A percentile compares a stretch with the other conserved stretches of the same genome.
Conservation (phyloP, 768 basidiomycete genomes). For the Xerocomus spinulosus region DNA sequence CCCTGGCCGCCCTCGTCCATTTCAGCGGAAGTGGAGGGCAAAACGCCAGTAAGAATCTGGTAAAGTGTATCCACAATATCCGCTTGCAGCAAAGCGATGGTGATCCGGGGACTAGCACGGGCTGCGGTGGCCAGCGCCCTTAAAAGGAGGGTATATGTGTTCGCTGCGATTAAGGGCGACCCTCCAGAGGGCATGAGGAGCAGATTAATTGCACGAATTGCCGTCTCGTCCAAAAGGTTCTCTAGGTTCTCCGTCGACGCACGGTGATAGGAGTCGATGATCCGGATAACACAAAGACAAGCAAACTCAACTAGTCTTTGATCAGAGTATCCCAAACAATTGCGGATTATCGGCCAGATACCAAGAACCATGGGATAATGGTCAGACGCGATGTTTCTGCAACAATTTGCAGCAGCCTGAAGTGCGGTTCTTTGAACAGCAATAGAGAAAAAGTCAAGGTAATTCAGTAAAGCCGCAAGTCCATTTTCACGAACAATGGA, state of each 20-base stretch:
- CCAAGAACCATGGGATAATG: constrained; percentile 85
- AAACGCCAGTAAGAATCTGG: constrained; percentile 91
- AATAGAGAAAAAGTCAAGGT: constrained; percentile 97
- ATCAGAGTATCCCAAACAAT: constrained; percentile 87
- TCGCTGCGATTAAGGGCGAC: constrained; percentile 77
- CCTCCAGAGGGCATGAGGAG: constrained; percentile 83
- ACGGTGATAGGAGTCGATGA: constrained; percentile 89
- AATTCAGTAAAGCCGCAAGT: constrained; percentile 86
- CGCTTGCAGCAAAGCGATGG: constrained; percentile 82
- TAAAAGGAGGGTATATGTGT: constrained; percentile 85
- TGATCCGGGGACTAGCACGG: constrained; percentile 82
- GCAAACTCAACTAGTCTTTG: constrained; percentile 97
- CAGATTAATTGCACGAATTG: constrained; percentile 79
- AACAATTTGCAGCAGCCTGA: constrained; percentile 95
- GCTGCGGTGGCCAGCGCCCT: constrained; percentile 86
- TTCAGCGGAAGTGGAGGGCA: constrained; percentile 60
- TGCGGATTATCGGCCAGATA: constrained; percentile 90
- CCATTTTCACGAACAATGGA: constrained; percentile 96
- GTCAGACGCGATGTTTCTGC: constrained; percentile 85
- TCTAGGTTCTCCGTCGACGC: constrained; percentile 84
- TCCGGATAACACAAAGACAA: constrained; percentile 89
- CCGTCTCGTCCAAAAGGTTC: constrained; percentile 70
- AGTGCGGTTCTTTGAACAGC: constrained; percentile 95
- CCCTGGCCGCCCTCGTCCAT: constrained; percentile 65
- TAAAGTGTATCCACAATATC: constrained; percentile 91